A percentile compares a stretch with the other conserved stretches of the same genome.
phyloP scores from a whole-genome alignment of 805 yeast genomes.

The Candida vartiovaarae region DNA sequence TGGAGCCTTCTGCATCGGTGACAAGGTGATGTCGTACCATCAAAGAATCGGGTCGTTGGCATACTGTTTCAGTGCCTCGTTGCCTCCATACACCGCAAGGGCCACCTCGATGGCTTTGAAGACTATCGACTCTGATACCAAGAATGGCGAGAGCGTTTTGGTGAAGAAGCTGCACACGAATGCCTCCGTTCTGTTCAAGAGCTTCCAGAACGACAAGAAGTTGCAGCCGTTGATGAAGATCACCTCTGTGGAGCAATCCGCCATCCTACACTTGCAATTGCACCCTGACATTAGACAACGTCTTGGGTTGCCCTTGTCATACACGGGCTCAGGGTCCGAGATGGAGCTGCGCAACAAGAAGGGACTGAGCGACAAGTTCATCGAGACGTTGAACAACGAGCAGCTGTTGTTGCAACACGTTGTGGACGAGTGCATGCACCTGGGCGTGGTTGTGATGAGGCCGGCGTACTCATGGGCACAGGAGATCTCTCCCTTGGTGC shows the following conservation, averaged over 20 bases:
- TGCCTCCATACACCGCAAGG: conserved; percentile 85
- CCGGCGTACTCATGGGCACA: conserved; percentile 58
- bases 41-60: conserved; percentile 88
- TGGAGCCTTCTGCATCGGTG: conserved; percentile 94
- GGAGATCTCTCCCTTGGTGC: conserved; percentile 64
- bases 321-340: conserved; percentile 24
- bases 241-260: conserved; percentile 52
- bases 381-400: conserved; percentile 38
- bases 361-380: conserved; percentile 25
- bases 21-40: conserved; percentile 74
- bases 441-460: conserved; percentile 58
- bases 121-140: conserved; percentile 35
- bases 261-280: conserved; percentile 63
- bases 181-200: conserved; percentile 30
- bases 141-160: conserved; percentile 34
- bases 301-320: conserved; percentile 37
- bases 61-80: conserved; percentile 88
- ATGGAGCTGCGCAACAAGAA: conserved; percentile 24
- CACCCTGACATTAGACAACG: conserved; percentile 36
- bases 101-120: conserved; percentile 50
- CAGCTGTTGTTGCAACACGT: conserved; percentile 58
- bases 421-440: conserved; percentile 46
- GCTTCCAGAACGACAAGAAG: conserved; percentile 33
- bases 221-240: conserved; percentile 38
- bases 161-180: conserved; percentile 33